phyloP scores from a whole-genome alignment of 2,329 filamentous ascomycete species.

The Leptodontidium sp. region DNA sequence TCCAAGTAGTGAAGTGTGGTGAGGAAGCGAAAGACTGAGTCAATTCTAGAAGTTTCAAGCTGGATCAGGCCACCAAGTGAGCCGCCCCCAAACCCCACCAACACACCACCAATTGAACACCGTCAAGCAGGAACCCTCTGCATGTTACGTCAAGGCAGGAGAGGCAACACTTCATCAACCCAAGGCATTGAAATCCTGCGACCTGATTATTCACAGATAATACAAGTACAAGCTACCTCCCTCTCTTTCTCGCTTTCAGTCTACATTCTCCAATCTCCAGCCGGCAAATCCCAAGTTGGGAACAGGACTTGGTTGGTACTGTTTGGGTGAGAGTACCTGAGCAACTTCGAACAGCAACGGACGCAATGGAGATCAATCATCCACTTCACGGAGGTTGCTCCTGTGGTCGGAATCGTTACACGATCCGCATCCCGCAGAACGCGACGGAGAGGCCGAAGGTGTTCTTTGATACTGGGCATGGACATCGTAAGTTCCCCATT shows the following conservation, averaged over 20 bases:
- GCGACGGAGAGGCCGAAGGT: constrained; percentile 68
- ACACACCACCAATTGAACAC: constrained; percentile 7
- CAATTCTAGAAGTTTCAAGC: constrained; percentile 16
- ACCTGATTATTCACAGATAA: neutral
- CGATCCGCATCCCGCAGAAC: constrained; percentile 71
- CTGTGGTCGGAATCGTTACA: constrained; percentile 86
- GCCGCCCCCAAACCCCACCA: neutral
- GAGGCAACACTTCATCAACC: neutral
- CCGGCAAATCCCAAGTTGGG: too few species aligned
- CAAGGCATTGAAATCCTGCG: neutral
- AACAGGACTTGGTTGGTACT: too few species aligned
- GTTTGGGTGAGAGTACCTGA: too few species aligned
- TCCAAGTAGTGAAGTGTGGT: neutral
- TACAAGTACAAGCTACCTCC: neutral
- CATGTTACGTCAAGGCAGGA: constrained; percentile 7
- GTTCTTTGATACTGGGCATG: constrained; percentile 61
- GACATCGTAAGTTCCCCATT: constrained; percentile 68
- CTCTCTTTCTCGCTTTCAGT: neutral
- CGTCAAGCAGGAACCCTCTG: neutral
- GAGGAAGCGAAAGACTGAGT: neutral
- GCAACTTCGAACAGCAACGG: too few species aligned
- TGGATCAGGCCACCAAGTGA: constrained; percentile 15
- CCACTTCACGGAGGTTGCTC: constrained; percentile 80
- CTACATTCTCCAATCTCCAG: too few species aligned
- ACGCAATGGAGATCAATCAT: constrained; percentile 56